Evolutionary conservation across 306 rosid species (phyloP).

Genomic region (Cucumis hystrix): DNA sequence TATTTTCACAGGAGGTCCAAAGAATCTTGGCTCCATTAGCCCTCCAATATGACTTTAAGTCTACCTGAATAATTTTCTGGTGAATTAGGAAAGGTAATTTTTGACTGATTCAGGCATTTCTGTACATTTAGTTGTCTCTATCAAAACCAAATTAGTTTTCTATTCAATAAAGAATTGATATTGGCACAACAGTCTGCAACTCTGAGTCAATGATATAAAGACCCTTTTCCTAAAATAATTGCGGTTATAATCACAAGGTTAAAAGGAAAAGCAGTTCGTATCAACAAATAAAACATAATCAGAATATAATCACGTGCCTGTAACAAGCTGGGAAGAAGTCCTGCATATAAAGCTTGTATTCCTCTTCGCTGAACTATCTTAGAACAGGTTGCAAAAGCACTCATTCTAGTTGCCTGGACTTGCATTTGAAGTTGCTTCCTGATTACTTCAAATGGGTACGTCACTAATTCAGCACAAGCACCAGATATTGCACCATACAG

Average conservation of each 20-base stretch:
- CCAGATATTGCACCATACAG: slow-evolving; percentile 87
- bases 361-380: slow-evolving; percentile 82
- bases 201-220: background rate
- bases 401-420: slow-evolving; percentile 61
- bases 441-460: slow-evolving; percentile 92
- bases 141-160: background rate
- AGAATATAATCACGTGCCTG: slow-evolving; percentile 40
- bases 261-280: background rate
- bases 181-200: background rate
- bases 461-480: slow-evolving; percentile 93
- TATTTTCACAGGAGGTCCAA: slow-evolving; percentile 85
- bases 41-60: slow-evolving; percentile 4
- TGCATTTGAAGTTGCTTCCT: slow-evolving; percentile 90
- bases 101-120: background rate
- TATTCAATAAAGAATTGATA: background rate
- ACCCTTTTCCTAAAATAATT: background rate
- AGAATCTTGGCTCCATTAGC: slow-evolving; percentile 28
- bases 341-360: slow-evolving; percentile 77
- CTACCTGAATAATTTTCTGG: background rate
- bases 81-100: background rate
- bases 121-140: background rate
- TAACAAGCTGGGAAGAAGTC: slow-evolving; percentile 90
- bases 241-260: background rate
- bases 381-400: slow-evolving; percentile 60
- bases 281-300: background rate